A percentile compares a stretch with the other conserved stretches of the same genome.
These are phyloP conservation scores for Lagenidium giganteum DNA, from an alignment of 352 stramenopile genomes.

Conservation along the genomic window DNA sequence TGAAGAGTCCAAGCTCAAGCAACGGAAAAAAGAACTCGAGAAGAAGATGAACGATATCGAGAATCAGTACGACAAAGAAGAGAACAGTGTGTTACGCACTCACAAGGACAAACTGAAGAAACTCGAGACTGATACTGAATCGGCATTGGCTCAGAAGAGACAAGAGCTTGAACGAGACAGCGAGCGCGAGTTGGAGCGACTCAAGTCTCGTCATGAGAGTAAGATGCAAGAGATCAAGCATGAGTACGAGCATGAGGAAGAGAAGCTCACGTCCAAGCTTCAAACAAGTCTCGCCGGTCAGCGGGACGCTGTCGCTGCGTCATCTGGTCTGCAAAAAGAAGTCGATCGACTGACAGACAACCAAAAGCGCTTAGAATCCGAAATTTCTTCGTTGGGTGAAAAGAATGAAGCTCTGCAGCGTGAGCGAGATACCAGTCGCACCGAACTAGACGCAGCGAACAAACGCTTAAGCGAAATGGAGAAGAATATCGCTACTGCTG, in stretches of 20 bases:
- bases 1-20: constrained; percentile 50
- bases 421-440: constrained; percentile 2
- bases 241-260: constrained; percentile 27
- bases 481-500: too few relatives aligned
- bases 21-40: constrained; percentile 52
- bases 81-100: constrained; percentile 40
- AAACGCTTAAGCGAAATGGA: too few relatives aligned
- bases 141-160: constrained; percentile 33
- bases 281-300: neutral
- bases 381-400: constrained; percentile 1
- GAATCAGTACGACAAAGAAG: constrained; percentile 60
- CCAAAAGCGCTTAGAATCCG: neutral
- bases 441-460: neutral
- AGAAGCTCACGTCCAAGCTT: constrained; percentile 8
- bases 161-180: constrained; percentile 56
- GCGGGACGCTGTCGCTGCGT: neutral
- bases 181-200: constrained; percentile 32
- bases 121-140: constrained; percentile 46
- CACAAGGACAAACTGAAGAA: constrained; percentile 65
- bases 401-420: neutral
- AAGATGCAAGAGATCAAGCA: constrained; percentile 40
- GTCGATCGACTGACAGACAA: neutral
- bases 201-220: constrained; percentile 31
- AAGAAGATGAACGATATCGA: constrained; percentile 67
- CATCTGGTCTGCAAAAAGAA: neutral